Evolutionary conservation across 768 basidiomycete genomes (phyloP).

Genomic region (Rickenella mellea): DNA sequence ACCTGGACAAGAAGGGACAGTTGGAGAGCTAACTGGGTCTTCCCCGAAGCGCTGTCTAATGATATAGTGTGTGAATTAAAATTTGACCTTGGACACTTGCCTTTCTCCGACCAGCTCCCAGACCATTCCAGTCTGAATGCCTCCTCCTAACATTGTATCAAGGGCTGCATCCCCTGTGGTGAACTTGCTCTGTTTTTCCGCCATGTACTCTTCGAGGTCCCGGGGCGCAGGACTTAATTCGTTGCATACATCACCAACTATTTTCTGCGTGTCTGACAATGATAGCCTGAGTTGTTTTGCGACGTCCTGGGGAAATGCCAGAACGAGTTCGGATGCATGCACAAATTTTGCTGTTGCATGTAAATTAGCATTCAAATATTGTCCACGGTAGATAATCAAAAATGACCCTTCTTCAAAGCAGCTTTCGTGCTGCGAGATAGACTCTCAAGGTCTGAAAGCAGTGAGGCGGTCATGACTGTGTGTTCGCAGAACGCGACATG

Average conservation of each 20-base stretch:
- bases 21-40: conserved; percentile 87
- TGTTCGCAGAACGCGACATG: too few relatives aligned
- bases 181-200: conserved; percentile 36
- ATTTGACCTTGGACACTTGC: conserved; percentile 28
- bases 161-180: conserved; percentile 68
- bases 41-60: conserved; percentile 73
- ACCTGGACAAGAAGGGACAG: conserved; percentile 74
- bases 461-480: not conserved
- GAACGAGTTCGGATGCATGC: conserved; percentile 39
- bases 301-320: conserved; percentile 39
- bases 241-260: conserved; percentile 41
- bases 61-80: not conserved
- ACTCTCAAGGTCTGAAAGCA: conserved; percentile 4
- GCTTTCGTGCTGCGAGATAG: conserved; percentile 24
- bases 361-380: not conserved
- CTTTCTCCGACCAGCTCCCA: conserved; percentile 90
- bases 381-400: not conserved
- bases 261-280: conserved; percentile 35
- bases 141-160: conserved; percentile 69
- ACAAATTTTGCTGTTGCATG: conserved; percentile 34
- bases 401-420: conserved; percentile 28
- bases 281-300: conserved; percentile 47
- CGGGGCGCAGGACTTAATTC: conserved; percentile 29
- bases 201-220: conserved; percentile 29
- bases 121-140: conserved; percentile 67